A percentile compares a stretch with the other conserved stretches of the same genome.
Evolutionary conservation across 139 green algal species (phyloP).

Genomic region (Mesotaenium endlicherianum): DNA sequence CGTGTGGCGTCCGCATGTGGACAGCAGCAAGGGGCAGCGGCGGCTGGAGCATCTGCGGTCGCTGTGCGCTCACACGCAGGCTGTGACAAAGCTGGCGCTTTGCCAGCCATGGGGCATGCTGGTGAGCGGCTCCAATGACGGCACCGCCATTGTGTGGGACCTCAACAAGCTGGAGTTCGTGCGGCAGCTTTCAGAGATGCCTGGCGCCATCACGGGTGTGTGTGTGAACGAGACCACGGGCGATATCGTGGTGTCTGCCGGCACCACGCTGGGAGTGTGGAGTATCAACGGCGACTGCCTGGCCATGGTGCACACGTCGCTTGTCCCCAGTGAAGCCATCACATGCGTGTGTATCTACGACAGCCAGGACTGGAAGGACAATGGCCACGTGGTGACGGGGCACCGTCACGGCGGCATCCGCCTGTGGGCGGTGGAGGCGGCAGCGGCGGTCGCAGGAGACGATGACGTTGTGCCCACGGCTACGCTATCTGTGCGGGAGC

Average conservation of each 20-base stretch:
- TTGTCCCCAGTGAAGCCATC: not conserved
- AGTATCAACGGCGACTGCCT: constrained; percentile 50
- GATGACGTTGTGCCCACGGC: too few relatives aligned
- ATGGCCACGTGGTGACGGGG: constrained; percentile 19
- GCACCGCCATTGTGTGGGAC: constrained; percentile 68
- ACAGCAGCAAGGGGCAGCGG: not conserved
- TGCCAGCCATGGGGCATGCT: constrained; percentile 48
- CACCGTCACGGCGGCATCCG: constrained; percentile 35
- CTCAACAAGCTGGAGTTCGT: constrained; percentile 43
- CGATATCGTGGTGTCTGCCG: constrained; percentile 15
- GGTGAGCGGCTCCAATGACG: constrained; percentile 65
- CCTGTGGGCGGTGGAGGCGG: constrained; percentile 36
- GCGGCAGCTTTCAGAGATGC: constrained; percentile 33
- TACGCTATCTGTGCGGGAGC: too few relatives aligned
- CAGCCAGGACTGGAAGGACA: constrained; percentile 40
- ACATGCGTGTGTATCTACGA: constrained; percentile 21
- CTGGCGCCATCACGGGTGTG: constrained; percentile 16
- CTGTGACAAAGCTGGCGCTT: constrained; percentile 62
- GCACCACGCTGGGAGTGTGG: constrained; percentile 30
- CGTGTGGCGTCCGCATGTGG: constrained; percentile 12
- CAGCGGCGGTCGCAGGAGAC: not conserved
- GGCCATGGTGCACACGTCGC: constrained; percentile 17
- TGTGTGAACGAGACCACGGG: constrained; percentile 38
- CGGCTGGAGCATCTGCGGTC: constrained; percentile 59
- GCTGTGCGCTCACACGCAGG: constrained; percentile 61